A percentile compares a stretch with the other conserved stretches of the same genome.
Evolutionary conservation across 202 grass and related monocot species (phyloP).

Genomic region (Zoysia matrella): DNA sequence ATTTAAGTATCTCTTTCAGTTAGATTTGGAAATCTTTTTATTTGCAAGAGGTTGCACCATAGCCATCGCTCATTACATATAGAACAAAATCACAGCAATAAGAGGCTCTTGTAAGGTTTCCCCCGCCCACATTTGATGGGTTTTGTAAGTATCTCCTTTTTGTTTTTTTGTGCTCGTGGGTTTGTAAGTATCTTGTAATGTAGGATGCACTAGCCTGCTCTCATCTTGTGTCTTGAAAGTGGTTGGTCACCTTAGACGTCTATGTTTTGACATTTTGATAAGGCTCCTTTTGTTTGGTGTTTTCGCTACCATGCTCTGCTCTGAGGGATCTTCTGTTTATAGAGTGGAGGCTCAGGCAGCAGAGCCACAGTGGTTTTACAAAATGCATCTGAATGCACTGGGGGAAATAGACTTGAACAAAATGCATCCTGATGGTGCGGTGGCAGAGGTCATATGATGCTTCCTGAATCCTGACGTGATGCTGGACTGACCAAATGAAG

Average conservation of each 20-base stretch:
- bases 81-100: constrained; percentile 19
- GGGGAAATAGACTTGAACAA: constrained; percentile 2
- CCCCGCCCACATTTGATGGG: too few species aligned
- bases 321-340: background rate
- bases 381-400: constrained; percentile 8
- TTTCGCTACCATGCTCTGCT: background rate
- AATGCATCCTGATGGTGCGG: background rate
- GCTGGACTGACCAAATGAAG: background rate
- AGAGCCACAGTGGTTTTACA: background rate
- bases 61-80: background rate
- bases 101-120: too few species aligned
- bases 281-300: background rate
- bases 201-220: background rate
- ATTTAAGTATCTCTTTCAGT: background rate
- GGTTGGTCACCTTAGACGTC: background rate
- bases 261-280: background rate
- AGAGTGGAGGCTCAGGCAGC: background rate
- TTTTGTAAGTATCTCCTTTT: too few species aligned
- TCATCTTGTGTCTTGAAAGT: background rate
- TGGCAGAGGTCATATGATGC: background rate
- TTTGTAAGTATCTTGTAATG: too few species aligned
- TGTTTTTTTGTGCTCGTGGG: too few species aligned
- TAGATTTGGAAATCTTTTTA: background rate
- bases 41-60: background rate
- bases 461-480: background rate